Percentiles rank a stretch among this genome's conserved stretches.
phyloP scores from a whole-genome alignment of 192 early-diverging fungal species.

The Piromyces sp. region DNA sequence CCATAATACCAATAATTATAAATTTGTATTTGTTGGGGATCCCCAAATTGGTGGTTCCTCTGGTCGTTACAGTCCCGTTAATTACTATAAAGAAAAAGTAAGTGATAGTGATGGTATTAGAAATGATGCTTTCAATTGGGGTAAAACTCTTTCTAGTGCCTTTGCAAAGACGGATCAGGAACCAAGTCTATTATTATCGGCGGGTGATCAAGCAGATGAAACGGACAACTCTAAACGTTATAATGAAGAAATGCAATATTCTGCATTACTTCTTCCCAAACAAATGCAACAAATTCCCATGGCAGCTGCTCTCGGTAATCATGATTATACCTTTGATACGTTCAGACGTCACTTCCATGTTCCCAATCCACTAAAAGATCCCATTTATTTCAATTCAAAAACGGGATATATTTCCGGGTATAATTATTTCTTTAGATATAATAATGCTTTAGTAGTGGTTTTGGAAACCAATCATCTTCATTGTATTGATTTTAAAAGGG shows the following conservation, averaged over 20 bases:
- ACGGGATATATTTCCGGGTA: neutral
- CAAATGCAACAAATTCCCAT: neutral
- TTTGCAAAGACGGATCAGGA: neutral
- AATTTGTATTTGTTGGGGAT: no score
- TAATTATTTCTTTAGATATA: neutral
- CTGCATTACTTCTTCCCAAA: neutral
- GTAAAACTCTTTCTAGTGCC: neutral
- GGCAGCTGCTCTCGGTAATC: neutral
- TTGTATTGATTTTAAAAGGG: neutral
- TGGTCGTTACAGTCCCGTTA: no score
- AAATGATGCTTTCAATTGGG: neutral
- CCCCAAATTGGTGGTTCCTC: no score
- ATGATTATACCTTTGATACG: neutral
- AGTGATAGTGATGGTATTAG: neutral
- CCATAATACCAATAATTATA: no score
- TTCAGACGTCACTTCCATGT: neutral
- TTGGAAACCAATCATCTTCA: neutral
- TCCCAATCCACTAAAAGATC: neutral
- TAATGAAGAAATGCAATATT: neutral
- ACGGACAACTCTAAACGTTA: neutral
- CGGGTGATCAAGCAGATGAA: neutral
- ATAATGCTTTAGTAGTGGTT: neutral
- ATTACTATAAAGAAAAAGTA: neutral
- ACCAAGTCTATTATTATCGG: neutral
- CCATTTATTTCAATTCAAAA: neutral